These are phyloP conservation scores for Beta lomatogona DNA, from an alignment of 179 eudicot species.

Conservation along the genomic window DNA sequence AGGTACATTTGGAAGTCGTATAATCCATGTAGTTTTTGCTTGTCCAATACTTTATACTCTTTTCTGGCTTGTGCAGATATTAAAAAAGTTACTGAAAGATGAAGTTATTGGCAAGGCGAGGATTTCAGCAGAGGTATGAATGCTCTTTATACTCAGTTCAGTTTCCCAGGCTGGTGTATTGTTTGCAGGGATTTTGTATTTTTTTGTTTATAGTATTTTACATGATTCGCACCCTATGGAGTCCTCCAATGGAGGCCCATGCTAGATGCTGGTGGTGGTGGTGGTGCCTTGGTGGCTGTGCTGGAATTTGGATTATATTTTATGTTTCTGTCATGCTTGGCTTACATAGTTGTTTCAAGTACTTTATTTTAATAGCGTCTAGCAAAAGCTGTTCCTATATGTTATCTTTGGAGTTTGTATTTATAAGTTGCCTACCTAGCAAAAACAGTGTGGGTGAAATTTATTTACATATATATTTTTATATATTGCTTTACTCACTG, in stretches of 20 bases:
- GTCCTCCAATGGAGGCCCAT: background rate
- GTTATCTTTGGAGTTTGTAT: background rate
- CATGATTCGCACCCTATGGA: background rate
- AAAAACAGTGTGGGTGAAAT: background rate
- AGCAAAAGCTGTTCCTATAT: constrained; percentile 1
- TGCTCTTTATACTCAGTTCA: constrained; percentile 3
- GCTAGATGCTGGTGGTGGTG: background rate
- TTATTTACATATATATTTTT: no score
- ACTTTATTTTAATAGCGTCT: background rate
- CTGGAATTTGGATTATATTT: background rate
- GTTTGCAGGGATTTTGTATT: background rate
- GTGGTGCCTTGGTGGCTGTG: background rate
- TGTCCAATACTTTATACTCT: constrained; percentile 12
- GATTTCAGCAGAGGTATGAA: constrained; percentile 64
- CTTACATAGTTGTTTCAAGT: background rate
- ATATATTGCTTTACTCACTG: background rate
- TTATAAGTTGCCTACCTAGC: background rate
- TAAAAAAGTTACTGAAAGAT: constrained; percentile 73
- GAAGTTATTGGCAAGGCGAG: constrained; percentile 79
- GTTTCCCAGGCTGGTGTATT: background rate
- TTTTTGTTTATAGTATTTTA: background rate
- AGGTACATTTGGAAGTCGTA: constrained; percentile 44
- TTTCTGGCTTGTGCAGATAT: constrained; percentile 53
- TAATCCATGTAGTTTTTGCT: background rate
- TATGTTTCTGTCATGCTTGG: background rate